Evolutionary conservation across 73 alveolate genomes (phyloP).

Genomic region (Tetrahymena malaccensis): DNA sequence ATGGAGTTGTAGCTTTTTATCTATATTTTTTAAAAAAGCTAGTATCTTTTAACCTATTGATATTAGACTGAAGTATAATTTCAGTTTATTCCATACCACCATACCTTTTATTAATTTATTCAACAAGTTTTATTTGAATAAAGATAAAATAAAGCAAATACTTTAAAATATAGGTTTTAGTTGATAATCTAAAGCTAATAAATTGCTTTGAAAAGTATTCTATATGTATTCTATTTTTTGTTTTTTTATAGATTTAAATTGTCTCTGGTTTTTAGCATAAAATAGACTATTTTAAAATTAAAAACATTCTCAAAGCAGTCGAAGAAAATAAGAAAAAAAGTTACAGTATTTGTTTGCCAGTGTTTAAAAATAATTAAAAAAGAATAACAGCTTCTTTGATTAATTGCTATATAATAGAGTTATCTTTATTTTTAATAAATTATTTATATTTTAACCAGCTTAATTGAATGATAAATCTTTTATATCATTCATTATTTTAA

Average conservation of each 20-base stretch:
- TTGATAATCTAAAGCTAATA: not conserved
- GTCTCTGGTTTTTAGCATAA: not conserved
- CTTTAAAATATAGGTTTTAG: not conserved
- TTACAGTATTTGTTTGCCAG: not conserved
- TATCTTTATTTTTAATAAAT: too few species aligned
- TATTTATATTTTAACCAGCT: too few species aligned
- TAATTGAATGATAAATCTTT: too few species aligned
- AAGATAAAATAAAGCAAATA: not conserved
- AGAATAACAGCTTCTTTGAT: too few species aligned
- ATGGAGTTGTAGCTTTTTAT: not conserved
- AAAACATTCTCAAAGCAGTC: not conserved
- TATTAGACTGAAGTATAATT: not conserved
- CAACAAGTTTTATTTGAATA: not conserved
- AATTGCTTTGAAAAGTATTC: not conserved
- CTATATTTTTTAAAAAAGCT: too few species aligned
- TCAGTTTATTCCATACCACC: not conserved
- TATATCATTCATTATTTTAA: too few species aligned
- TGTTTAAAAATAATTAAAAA: too few species aligned
- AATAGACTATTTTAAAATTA: not conserved
- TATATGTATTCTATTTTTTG: too few species aligned
- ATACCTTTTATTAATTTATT: not conserved
- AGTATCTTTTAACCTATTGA: not conserved
- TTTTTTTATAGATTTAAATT: not conserved
- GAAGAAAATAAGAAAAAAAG: not conserved
- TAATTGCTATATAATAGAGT: too few species aligned